Base-by-base conservation (phyloP, 495 filamentous ascomycete species). In the Annulohypoxylon bovei region DNA sequence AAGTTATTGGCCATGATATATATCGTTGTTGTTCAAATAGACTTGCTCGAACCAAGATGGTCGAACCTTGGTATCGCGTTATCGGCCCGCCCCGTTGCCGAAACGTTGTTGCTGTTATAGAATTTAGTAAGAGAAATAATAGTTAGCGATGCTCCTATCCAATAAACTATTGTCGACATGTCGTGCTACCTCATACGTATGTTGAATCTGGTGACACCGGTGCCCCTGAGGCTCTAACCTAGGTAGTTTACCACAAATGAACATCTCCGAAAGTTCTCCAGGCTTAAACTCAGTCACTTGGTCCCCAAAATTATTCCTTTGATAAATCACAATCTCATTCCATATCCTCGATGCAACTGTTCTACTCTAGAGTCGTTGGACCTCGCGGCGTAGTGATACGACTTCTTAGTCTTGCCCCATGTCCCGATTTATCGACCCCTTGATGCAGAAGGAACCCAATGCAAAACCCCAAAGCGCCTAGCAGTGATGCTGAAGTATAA, bases 381-480 rank as follows among this genome's bases (percentile, higher is more conserved):
- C 53, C 20, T 39, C 25, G 53, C 53, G 20, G 53, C 18, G 20
- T 39, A 9, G 6, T 56, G 53, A 33, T 39, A 39, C n/a, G 33
- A 39, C 14, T 2, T 53, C 49, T 53, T 6, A 32, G 1, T 33
- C 18, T 20, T 33, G 6, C 14, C 23, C n/a, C 7, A 32, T 23
- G 4, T 32, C 53, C 20, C 25, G 23, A 25, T 37, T 6, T 39
- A 18, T n/a, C 25, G 16, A 56, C 6, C 33, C 27, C 32, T 30
- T 25, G 25, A 46, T 46, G 9, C 39, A 20, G 18, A 32, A 32
- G 4, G n/a, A 4, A 2, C 6, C 16, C n/a, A 42, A 22, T n/a
- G 16, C 9, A 25, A 4, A 39, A 37, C 20, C n/a, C 46, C 59
- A 14, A 2, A 54, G 55, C 61, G 50, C 61, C 61, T 12, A 46